Evolutionary conservation across 2,329 filamentous ascomycete genomes (phyloP), one percentile per base, ranked within the genome.

Genomic region (Conoideocrella luteorostrata): DNA sequence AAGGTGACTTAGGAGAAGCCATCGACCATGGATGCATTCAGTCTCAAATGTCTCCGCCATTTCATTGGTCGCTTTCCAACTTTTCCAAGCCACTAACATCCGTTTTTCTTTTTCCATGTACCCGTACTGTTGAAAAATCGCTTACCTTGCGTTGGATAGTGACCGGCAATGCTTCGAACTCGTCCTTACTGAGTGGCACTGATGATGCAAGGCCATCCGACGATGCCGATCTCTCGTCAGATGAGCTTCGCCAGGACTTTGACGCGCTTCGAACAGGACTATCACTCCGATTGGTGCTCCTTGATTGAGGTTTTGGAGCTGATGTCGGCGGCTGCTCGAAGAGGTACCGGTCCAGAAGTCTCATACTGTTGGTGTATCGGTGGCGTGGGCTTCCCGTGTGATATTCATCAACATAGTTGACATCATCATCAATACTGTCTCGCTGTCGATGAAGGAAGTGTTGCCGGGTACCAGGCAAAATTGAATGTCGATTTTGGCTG

Each of bases 81-180:
- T n/a, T n/a, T n/a, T n/a, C n/a, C n/a, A n/a, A n/a, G n/a, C n/a
- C n/a, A n/a, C n/a, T n/a, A n/a, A n/a, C n/a, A n/a, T n/a, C n/a
- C n/a, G n/a, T n/a, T n/a, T n/a, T n/a, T n/a, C n/a, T n/a, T n/a
- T n/a, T n/a, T 28, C 7, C 26, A 13, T 28, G 26, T 7, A 7
- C 26, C 7, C 22, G 13, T 35, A 7, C 24, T 20, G 21, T 21
- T 23, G 6, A 13, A 36, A 12, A 39, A 10, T 23, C 29, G 66
- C 74, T 68, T 63, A 80, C 76, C 66, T 80, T 80, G 60, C 75
- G 68, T 54, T 73, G 68, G 42, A 80, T 67, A 13, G 74, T 73
- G 20, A 71, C 71, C 17, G 76, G 76, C 10, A 79, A 62, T 32
- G 69, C 67, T 50, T 77, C 71, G 47, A 76, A 77, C 41, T 67